Conservation (phyloP, 1,284 basidiomycete genomes). For the Thecaphora frezii region DNA sequence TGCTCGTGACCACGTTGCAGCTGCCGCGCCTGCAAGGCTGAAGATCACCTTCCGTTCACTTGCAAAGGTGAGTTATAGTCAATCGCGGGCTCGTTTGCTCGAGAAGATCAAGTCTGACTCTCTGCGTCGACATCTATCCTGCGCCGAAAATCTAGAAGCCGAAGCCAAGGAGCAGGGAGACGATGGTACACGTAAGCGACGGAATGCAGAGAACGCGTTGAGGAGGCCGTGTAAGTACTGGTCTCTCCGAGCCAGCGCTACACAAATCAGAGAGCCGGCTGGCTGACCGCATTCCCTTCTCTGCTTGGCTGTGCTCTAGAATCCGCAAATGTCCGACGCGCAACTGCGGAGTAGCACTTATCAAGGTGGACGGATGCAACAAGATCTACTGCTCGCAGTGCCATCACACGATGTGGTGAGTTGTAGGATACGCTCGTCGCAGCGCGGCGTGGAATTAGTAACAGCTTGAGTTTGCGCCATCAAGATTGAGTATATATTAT, state of each 20-base stretch:
- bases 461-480: no score
- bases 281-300: no score
- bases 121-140: no score
- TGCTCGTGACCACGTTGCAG: conserved; percentile 1
- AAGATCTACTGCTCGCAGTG: not conserved
- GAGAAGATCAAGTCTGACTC: no score
- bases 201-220: conserved; percentile 24
- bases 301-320: not conserved
- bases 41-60: conserved; percentile 43
- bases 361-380: conserved; percentile 1
- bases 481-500: no score
- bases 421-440: no score
- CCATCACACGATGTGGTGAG: not conserved
- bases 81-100: not conserved
- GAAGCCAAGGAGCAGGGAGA: not conserved
- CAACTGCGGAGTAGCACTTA: not conserved
- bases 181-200: conserved; percentile 28
- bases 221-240: conserved; percentile 28
- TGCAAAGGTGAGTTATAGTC: conserved; percentile 40
- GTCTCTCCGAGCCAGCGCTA: no score
- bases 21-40: conserved; percentile 46
- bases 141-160: no score
- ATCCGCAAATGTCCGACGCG: conserved; percentile 10
- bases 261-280: not conserved
- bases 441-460: no score